Conservation (phyloP, 768 basidiomycete genomes). For the Filobasidium wieringae region DNA sequence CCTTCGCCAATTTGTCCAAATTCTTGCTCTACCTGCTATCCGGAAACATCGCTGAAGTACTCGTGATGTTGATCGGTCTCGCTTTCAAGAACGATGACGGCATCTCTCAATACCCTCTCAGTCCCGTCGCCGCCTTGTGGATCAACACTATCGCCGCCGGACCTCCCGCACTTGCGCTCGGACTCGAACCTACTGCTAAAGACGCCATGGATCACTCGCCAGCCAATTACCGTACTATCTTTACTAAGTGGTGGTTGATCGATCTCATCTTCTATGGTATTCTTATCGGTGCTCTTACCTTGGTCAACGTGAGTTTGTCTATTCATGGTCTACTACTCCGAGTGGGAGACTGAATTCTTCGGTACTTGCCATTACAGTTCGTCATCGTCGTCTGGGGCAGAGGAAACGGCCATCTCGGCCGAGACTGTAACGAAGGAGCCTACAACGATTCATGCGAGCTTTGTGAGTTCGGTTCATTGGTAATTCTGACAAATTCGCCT, state of each 20-base stretch:
- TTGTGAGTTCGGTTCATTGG: not conserved
- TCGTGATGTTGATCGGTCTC: slow-evolving; percentile 49
- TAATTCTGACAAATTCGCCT: not conserved
- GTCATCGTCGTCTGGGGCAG: slow-evolving; percentile 39
- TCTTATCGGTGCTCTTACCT: slow-evolving; percentile 34
- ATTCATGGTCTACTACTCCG: not conserved
- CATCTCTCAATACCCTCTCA: slow-evolving; percentile 49
- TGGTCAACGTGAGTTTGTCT: slow-evolving; percentile 24
- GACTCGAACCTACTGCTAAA: slow-evolving; percentile 45
- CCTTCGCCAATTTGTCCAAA: slow-evolving; percentile 50
- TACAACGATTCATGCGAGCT: slow-evolving; percentile 33
- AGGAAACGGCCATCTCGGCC: slow-evolving; percentile 35
- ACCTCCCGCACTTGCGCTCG: slow-evolving; percentile 50
- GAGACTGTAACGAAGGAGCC: slow-evolving; percentile 31
- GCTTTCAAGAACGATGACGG: slow-evolving; percentile 47
- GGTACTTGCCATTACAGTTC: slow-evolving; percentile 16
- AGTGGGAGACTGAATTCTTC: not conserved
- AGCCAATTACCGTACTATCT: slow-evolving; percentile 36
- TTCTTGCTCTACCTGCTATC: slow-evolving; percentile 50
- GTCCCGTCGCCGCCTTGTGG: slow-evolving; percentile 44
- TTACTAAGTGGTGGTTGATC: slow-evolving; percentile 37
- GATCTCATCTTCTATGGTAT: slow-evolving; percentile 41
- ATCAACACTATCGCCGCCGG: slow-evolving; percentile 48
- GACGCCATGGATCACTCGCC: slow-evolving; percentile 49
- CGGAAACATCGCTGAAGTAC: slow-evolving; percentile 49